phyloP scores from a whole-genome alignment of 768 basidiomycete species.

The Phaeotremella skinneri region DNA sequence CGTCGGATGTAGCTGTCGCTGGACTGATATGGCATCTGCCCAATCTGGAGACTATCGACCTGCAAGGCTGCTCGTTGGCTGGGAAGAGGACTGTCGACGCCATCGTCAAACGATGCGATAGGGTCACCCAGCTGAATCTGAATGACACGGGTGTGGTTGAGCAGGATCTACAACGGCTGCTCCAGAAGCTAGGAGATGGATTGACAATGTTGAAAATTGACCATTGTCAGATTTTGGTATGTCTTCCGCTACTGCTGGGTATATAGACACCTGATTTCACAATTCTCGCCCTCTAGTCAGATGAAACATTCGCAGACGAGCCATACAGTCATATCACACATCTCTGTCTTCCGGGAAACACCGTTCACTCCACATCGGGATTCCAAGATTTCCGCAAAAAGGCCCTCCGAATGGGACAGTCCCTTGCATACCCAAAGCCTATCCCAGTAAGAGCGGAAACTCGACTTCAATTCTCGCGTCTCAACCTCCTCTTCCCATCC shows the following conservation, averaged over 20 bases:
- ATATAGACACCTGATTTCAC: no score
- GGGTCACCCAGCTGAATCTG: constrained; percentile 31
- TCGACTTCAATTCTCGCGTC: constrained; percentile 21
- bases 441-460: constrained; percentile 11
- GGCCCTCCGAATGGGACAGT: constrained; percentile 9
- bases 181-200: constrained; percentile 26
- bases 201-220: constrained; percentile 38
- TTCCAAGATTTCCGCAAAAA: constrained; percentile 1
- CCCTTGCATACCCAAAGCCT: constrained; percentile 20
- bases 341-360: constrained; percentile 39
- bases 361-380: constrained; percentile 22
- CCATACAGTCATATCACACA: constrained; percentile 31
- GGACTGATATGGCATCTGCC: constrained; percentile 31
- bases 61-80: constrained; percentile 34
- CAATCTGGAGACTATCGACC: constrained; percentile 30
- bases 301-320: constrained; percentile 19
- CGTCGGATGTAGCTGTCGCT: constrained; percentile 32
- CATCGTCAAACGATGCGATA: constrained; percentile 22
- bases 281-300: neutral
- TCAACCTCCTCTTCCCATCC: constrained; percentile 24
- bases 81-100: constrained; percentile 17
- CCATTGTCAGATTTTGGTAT: constrained; percentile 18
- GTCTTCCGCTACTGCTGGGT: no score
- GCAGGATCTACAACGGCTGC: constrained; percentile 18
- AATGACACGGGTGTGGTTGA: constrained; percentile 34